These are phyloP conservation scores for Eimeria necatrix DNA, from an alignment of 169 alveolate species.

Conservation along the genomic window DNA sequence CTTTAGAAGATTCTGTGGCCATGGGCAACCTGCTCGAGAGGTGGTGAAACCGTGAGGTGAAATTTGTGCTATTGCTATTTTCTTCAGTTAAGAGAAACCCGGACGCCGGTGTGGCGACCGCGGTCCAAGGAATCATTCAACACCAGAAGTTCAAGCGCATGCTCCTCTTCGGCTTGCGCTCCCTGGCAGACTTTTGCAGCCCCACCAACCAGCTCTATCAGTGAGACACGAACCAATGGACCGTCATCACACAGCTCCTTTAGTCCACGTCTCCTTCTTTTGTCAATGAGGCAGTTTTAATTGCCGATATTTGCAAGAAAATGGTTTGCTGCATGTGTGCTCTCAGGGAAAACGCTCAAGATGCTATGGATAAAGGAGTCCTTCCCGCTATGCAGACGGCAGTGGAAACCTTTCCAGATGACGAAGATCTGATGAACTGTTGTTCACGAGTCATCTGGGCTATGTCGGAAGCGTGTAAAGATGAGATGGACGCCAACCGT, in stretches of 20 bases:
- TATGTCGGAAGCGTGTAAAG: conserved; percentile 92
- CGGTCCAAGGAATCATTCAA: conserved; percentile 93
- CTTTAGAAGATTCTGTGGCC: background rate
- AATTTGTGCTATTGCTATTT: background rate
- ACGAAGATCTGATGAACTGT: conserved; percentile 92
- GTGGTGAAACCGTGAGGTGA: background rate
- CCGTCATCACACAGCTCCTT: background rate
- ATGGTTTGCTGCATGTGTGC: background rate
- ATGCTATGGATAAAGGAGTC: conserved; percentile 93
- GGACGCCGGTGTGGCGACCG: conserved; percentile 96
- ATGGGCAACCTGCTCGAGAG: background rate
- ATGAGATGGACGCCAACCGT: conserved; percentile 86
- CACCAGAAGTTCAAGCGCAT: conserved; percentile 96
- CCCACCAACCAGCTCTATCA: conserved; percentile 92
- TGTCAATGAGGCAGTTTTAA: background rate
- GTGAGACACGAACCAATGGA: conserved; percentile 41
- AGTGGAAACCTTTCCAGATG: conserved; percentile 93
- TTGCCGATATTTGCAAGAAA: background rate
- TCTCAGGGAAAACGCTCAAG: conserved; percentile 92
- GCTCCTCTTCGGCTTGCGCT: conserved; percentile 94
- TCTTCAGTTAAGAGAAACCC: conserved; percentile 91
- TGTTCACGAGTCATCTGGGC: conserved; percentile 91
- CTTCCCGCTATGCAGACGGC: conserved; percentile 92
- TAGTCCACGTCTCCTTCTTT: background rate
- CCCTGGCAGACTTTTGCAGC: conserved; percentile 94